Evolutionary conservation across 129 eudicot species (phyloP).

Genomic region (Logfia minima): DNA sequence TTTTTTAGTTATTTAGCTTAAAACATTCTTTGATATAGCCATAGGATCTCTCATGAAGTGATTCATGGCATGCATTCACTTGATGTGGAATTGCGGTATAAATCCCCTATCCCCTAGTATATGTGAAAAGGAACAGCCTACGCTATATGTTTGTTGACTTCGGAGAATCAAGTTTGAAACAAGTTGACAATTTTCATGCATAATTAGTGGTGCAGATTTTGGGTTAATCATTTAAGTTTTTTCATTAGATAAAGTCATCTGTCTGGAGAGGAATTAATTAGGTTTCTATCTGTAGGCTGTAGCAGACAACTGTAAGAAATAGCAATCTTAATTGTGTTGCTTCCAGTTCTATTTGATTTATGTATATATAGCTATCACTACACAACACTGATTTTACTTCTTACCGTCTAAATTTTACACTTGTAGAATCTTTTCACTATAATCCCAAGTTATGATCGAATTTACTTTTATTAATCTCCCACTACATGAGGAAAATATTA

Average conservation of each 20-base stretch:
- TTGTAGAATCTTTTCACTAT: background rate
- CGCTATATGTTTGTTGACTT: background rate
- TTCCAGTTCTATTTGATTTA: background rate
- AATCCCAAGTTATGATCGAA: constrained; percentile 4
- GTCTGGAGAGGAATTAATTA: constrained; percentile 7
- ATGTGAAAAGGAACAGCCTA: background rate
- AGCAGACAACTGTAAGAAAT: constrained; percentile 10
- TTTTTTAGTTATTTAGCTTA: background rate
- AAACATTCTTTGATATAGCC: background rate
- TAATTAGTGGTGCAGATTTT: constrained; percentile 9
- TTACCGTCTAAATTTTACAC: background rate
- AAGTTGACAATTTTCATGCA: background rate
- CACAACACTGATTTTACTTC: background rate
- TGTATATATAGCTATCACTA: background rate
- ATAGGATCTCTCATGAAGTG: background rate
- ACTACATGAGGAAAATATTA: background rate
- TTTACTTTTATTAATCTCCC: background rate
- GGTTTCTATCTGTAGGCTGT: background rate
- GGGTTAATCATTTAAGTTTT: background rate
- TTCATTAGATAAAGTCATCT: background rate
- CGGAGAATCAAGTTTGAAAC: background rate
- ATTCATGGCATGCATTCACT: background rate
- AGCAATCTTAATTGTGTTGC: constrained; percentile 3
- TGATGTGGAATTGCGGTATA: background rate
- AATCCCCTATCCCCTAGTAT: background rate